These are phyloP conservation scores for Cadophora gregata DNA, from an alignment of 2,329 filamentous ascomycete species.

Conservation along the genomic window DNA sequence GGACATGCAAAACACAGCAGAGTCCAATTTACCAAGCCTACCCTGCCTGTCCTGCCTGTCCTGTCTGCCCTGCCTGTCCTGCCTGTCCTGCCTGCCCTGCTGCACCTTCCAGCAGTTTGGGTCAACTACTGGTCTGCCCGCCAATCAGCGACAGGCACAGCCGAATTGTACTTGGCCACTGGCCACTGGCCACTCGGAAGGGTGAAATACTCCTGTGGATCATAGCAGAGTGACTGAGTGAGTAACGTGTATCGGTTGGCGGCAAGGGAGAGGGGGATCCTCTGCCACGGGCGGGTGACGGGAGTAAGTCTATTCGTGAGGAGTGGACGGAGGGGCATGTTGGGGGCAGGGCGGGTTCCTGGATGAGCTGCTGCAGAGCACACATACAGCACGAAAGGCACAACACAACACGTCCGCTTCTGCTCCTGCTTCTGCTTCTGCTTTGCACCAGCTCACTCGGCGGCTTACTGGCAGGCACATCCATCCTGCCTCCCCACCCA, in stretches of 20 bases:
- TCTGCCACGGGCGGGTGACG: no score
- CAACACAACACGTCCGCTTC: no score
- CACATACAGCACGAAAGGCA: conserved; percentile 1
- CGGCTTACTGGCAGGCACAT: neutral
- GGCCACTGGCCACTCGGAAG: neutral
- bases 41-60: no score
- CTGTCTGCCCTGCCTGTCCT: no score
- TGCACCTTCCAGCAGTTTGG: conserved; percentile 23
- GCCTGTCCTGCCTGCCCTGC: no score
- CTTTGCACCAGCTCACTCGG: neutral
- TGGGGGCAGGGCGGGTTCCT: conserved; percentile 15
- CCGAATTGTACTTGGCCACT: neutral
- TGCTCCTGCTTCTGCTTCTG: no score
- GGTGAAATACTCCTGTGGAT: conserved; percentile 3
- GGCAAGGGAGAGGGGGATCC: neutral
- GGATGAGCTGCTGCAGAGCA: conserved; percentile 14
- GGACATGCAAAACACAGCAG: neutral
- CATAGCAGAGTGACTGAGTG: conserved; percentile 7
- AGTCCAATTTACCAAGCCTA: conserved; percentile 18
- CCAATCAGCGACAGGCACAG: conserved; percentile 14
- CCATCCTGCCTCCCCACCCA: neutral
- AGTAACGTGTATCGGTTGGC: neutral
- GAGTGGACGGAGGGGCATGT: neutral
- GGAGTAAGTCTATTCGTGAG: neutral
- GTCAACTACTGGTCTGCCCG: conserved; percentile 14